Base-by-base conservation (phyloP, 208 protist species). In the Sergeia podlipaevii region DNA sequence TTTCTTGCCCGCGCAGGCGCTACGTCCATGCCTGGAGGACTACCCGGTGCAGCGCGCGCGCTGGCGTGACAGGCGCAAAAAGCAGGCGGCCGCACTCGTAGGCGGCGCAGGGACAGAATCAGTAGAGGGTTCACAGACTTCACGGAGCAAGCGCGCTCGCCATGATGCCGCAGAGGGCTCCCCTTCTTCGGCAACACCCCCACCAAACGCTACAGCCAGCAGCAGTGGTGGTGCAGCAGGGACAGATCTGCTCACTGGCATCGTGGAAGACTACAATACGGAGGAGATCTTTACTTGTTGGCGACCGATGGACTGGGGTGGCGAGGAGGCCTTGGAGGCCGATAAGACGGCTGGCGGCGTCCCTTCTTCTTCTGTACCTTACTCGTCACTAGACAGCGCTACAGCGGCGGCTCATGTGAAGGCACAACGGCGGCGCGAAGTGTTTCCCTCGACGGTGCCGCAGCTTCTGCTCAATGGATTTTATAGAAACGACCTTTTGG, bases 401-500 rank as follows among this genome's bases (percentile, higher is more conserved):
- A n/a, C n/a, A n/a, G n/a, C n/a, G n/a, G 13, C 13, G 8, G 21
- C 46, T 15, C 17, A 45, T 18, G 32, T 47, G 34, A 23, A 15
- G 34, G 32, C 6, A 13, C 11, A 21, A 17, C 43, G 30, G 27
- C 64, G 65, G 8, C 67, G 64, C 17, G 77, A 85, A 15, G 73
- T 80, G n/a, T 92, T 92, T 44, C 73, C 79, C 21, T 87, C 79
- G 3, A 74, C 65, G 17, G 60, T 74, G 50, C 86, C 86, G 29
- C 86, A 93, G 57, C 29, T 93, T 36, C 52, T 91, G 17, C 27
- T 89, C 6, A 53, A 82, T 6, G 77, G 72, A 4, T 90, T 80
- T 48, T 84, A 76, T 44, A 70, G 86, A 27, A 93, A 93, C 49
- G 86, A 93, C 54, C 24, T 85, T 17, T 57, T 93, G 18, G 27